Evolutionary conservation across 805 yeast species (phyloP), one percentile per base, ranked within the genome.

Genomic region (Pichia gijzeniarum): DNA sequence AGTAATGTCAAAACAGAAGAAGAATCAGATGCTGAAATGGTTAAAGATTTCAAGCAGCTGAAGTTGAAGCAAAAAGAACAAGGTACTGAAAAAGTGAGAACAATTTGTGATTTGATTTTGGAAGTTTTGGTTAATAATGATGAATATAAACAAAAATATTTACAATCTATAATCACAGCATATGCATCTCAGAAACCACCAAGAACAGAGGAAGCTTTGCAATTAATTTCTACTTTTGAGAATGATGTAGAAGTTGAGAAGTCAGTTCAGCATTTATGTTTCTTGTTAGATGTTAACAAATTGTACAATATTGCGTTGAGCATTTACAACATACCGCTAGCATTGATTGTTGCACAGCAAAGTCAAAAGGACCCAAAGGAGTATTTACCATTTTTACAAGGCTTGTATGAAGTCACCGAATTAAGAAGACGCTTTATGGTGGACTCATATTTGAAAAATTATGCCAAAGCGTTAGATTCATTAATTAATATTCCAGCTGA

Each of bases 321-420:
- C 2, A 68, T 85, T 18, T 93, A 93, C 58, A 84, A 93, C 60
- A 80, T 93, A 35, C 80, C 81, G 46, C 69, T 91, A 56, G 78
- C 98, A 0, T 72, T 93, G 47, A 72, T 76, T 12, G 81, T 93
- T 48, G 99, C 99, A 0, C 98, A 95, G 61, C 93, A 89, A 58
- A 89, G 97, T 0, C 98, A 91, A 64, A 90, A 84, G 72, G 99
- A 93, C 67, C 99, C 99, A 20, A 88, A 90, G 58, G 99, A 93
- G 64, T 93, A 93, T 55, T 68, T 93, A 43, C 96, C 99, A 42
- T 93, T 93, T 63, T 72, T 93, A 53, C 95, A 88, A 58, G 74
- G 80, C 40, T 69, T 93, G 44, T 83, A 86, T 53, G 77, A 76
- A 35, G 85, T 83, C 62, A 67, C 76, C 1, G 81, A 77, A 5